Evolutionary conservation across 1,284 basidiomycete species (phyloP), one percentile per base, ranked within the genome.

Genomic region (Amylostereum chailletii): DNA sequence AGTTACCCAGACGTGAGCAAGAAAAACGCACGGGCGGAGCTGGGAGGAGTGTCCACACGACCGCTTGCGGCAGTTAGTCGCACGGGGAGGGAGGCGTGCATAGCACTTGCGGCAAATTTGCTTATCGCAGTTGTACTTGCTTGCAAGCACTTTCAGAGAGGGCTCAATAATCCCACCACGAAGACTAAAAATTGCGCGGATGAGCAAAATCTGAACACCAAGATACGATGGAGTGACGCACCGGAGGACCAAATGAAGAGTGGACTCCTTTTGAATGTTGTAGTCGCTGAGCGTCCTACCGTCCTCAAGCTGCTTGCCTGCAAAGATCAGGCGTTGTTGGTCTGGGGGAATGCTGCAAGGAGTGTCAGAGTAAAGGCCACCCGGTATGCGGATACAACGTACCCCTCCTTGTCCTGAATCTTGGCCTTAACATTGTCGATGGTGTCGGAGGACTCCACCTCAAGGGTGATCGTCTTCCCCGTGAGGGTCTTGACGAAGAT

Each of bases 71-170:
- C 95, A 99, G 84, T 98, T 98, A 77, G 94, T 97, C 43, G 95
- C 95, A 74, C 95, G 93, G 51, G 94, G 94, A 60, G 95, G 94
- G 61, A 98, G 94, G 66, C 96, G 95, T 49, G 95, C 95, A 74
- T 99, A 99, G 80, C 96, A 98, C 75, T 98, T 98, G 72, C 95
- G 94, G 84, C 95, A 99, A 65, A 98, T 96, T 68, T 94, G 89
- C 79, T 94, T 94, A 72, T 94, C 91, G 70, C 91, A 94, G 74
- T 97, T 97, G 81, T 94, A 94, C 73, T 95, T 96, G 67, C 84
- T 79, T 54, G 95, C 95, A 57, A 98, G 83, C 49, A 94, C 92
- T 75, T 97, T 97, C 66, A 99, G 77, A 61, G 95, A 97, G 58
- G 95, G 95, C 77, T 99, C 95, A 62, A 99, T 99, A 76, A 99